Base-by-base conservation (phyloP, 495 filamentous ascomycete species). In the Penicillium silybi region DNA sequence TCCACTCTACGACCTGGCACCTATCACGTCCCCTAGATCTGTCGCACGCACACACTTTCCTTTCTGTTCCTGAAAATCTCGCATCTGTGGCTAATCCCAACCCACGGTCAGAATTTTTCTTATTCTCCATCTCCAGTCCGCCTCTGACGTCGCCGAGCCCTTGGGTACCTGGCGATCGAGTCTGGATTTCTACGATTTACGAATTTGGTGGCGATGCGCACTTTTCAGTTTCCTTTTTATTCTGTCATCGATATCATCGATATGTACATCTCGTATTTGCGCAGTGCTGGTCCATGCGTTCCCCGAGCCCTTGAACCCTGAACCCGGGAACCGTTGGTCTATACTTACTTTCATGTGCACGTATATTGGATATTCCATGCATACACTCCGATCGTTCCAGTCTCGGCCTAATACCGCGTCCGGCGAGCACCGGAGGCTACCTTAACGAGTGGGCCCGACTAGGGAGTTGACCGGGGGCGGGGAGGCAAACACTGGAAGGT, bases 81-180 rank as follows among this genome's bases (percentile, higher is more conserved):
- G n/a, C 29, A 13, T 32, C 9, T 32, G 45, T 47, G 45, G 45
- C 45, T 15, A 32, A 46, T 37, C 11, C 44, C n/a, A n/a, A 41
- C 43, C 29, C 35, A n/a, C n/a, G 27, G 48, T 20, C 32, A 35
- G 45, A 52, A 46, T 40, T 46, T 46, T 41, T 29, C 45, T n/a
- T 32, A 40, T 39, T 16, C 17, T n/a, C 43, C 39, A 32, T 32
- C 13, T 10, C 13, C 3, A 4, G 25, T 3, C 26, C 49, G 57
- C 59, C 59, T 61, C 57, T 68, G 60, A 64, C 61, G 61, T 64
- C 25, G 53, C 51, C 15, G 40, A 41, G 13, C 22, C 39, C 40
- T 59, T 45, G 46, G 52, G 49, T 52, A 59, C 56, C 56, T 63
- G 60, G 51, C 53, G 56, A 59, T 55, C 60, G 15, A 60, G 53